These are phyloP conservation scores for Colletotrichum neosansevieriae DNA, from an alignment of 2,329 filamentous ascomycete species.

Conservation along the genomic window DNA sequence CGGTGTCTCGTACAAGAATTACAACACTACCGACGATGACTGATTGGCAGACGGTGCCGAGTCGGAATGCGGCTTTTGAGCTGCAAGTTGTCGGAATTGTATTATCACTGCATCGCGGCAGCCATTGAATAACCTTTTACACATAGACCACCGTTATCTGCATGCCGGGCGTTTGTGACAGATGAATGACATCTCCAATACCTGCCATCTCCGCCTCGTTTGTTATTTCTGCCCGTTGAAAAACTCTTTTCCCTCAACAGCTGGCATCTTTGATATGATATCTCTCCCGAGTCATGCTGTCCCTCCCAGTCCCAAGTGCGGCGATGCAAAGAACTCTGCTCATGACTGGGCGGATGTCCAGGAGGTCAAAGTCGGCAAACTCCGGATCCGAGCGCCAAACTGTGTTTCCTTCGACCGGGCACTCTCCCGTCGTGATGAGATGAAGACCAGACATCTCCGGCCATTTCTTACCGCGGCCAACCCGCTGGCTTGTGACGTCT, in stretches of 20 bases:
- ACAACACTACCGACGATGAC: slow-evolving; percentile 47
- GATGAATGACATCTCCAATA: neutral
- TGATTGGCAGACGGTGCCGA: neutral
- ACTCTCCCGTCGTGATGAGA: neutral
- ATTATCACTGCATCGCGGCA: slow-evolving; percentile 4
- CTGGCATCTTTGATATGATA: neutral
- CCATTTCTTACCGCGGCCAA: neutral
- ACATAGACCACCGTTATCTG: slow-evolving; percentile 6
- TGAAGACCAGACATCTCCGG: neutral
- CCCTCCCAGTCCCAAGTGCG: neutral
- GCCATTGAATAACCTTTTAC: slow-evolving; percentile 8
- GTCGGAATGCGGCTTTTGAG: neutral
- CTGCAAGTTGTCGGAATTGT: neutral
- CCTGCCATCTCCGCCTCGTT: neutral
- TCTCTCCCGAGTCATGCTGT: neutral
- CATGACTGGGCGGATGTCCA: neutral
- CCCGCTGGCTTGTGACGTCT: neutral
- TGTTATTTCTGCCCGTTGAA: neutral
- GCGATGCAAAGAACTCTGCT: neutral
- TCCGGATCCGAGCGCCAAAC: slow-evolving; percentile 13
- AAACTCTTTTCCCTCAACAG: neutral
- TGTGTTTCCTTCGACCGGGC: slow-evolving; percentile 1
- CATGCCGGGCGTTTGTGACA: slow-evolving; percentile 1
- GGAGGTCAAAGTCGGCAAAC: slow-evolving; percentile 7
- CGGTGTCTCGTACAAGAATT: slow-evolving; percentile 58